These are phyloP conservation scores for Thecamonas trahens DNA, from an alignment of 78 protist species.

Conservation along the genomic window DNA sequence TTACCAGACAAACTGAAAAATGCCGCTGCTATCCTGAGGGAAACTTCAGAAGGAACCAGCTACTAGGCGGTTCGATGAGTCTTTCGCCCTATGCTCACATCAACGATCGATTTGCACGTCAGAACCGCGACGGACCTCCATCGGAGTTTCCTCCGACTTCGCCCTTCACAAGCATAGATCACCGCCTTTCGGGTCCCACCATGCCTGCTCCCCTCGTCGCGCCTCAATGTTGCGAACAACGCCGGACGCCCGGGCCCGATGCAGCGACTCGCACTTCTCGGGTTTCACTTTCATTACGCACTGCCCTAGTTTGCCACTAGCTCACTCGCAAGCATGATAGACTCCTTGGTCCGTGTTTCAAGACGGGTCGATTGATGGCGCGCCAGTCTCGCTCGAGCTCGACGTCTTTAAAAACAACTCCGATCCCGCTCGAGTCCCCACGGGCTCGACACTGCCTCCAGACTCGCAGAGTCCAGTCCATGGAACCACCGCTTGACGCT, in stretches of 20 bases:
- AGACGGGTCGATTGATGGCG: slow-evolving; percentile 82
- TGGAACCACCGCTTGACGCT: too few relatives aligned
- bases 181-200: slow-evolving; percentile 85
- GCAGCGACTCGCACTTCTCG: slow-evolving; percentile 17
- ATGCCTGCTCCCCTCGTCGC: slow-evolving; percentile 50
- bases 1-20: slow-evolving; percentile 53
- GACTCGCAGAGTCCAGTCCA: too few relatives aligned
- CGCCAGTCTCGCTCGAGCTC: too few relatives aligned
- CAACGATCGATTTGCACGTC: slow-evolving; percentile 86
- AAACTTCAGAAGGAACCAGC: slow-evolving; percentile 89
- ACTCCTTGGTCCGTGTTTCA: slow-evolving; percentile 96
- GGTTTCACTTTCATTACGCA: slow-evolving; percentile 66
- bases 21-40: slow-evolving; percentile 68
- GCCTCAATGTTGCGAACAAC: slow-evolving; percentile 24
- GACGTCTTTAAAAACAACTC: too few relatives aligned
- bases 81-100: slow-evolving; percentile 85
- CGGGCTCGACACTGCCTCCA: too few relatives aligned
- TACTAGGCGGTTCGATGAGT: slow-evolving; percentile 85
- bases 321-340: slow-evolving; percentile 70
- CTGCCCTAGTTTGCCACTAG: slow-evolving; percentile 26
- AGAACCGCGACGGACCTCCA: slow-evolving; percentile 82
- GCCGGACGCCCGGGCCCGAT: too few relatives aligned
- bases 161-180: slow-evolving; percentile 81
- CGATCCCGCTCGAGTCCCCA: too few relatives aligned
- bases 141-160: slow-evolving; percentile 77